phyloP scores from a whole-genome alignment of 2,329 filamentous ascomycete genomes.

The Albophoma yamanashiensis region DNA sequence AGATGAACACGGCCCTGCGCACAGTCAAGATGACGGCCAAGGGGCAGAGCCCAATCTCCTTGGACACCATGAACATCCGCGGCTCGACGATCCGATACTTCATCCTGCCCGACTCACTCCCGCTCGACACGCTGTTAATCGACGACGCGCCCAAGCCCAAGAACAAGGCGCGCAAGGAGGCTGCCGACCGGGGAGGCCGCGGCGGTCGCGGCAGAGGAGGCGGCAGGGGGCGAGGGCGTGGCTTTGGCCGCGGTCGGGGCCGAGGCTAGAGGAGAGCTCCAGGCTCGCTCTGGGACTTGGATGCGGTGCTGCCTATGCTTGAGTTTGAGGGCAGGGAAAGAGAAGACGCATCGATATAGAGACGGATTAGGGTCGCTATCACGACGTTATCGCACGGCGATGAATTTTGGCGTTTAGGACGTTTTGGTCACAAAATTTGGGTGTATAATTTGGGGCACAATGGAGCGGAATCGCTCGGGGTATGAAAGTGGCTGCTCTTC shows the following conservation, averaged over 20 bases:
- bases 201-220: constrained; percentile 42
- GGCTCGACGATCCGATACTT: constrained; percentile 94
- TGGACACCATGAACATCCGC: constrained; percentile 94
- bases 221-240: constrained; percentile 41
- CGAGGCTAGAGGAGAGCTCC: constrained; percentile 8
- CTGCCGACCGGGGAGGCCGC: constrained; percentile 41
- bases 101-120: constrained; percentile 91
- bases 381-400: constrained; percentile 16
- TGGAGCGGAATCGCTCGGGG: background rate
- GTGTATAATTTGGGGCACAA: background rate
- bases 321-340: background rate
- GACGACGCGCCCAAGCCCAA: constrained; percentile 97
- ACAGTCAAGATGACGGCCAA: constrained; percentile 94
- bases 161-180: constrained; percentile 98
- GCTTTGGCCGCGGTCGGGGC: constrained; percentile 24
- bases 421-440: constrained; percentile 18
- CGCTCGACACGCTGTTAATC: constrained; percentile 87
- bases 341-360: background rate
- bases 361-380: constrained; percentile 5
- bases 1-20: constrained; percentile 96
- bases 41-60: constrained; percentile 73
- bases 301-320: background rate
- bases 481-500: background rate
- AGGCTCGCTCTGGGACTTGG: background rate
- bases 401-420: constrained; percentile 24